Base-by-base conservation (phyloP, 2,329 filamentous ascomycete species). In the Paraconiothyrium brasiliense region DNA sequence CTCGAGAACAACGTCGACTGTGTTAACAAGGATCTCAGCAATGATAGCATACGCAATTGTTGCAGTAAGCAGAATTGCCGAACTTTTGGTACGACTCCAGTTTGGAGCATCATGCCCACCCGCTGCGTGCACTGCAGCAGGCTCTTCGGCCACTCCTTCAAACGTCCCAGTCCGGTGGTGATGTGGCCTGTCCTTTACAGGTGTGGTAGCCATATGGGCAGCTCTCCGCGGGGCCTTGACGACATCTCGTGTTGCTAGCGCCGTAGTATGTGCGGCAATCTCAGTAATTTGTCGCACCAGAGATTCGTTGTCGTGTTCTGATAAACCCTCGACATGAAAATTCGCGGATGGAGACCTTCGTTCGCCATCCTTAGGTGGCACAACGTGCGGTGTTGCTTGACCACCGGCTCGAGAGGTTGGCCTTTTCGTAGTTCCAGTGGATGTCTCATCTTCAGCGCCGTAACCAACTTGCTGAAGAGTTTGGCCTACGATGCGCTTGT, bases 1-100 rank as follows among this genome's bases (percentile, higher is more conserved):
- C 66, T 94, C 89, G 55, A 99, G 82, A 7, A 99, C 94, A n/a
- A 95, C 92, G 75, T 99, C 96, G 1, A 99, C 96, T 0, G 94
- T 98, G 77, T 97, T 92, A 46, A 99, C 96, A 6, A 99, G 82
- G 57, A 99, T 97, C 79, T 99, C 95, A 8, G 95, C 95, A 76
- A 99, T 97, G 41, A 98, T 83, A n/a, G 96, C 95, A 76, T 99
- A 99, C 13, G 97, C 85, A 14, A 98, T 73, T 0, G 95, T 99
- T 3, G 96, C 94, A 1, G 88, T 90, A 67, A 98, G 88, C 13
- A 99, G 84, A 61, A 99, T 94, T 50, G 97, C 84, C 2, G 93
- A 86, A 83, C 93, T 97, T 86, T 98, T 98, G 57, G 86, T 87
- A 63, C 93, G 90, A 71, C 94, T 92, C 95, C 95, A 99, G 77